These are phyloP conservation scores for Stephanodiscus minutulus DNA, from an alignment of 108 stramenopile genomes.

Conservation along the genomic window DNA sequence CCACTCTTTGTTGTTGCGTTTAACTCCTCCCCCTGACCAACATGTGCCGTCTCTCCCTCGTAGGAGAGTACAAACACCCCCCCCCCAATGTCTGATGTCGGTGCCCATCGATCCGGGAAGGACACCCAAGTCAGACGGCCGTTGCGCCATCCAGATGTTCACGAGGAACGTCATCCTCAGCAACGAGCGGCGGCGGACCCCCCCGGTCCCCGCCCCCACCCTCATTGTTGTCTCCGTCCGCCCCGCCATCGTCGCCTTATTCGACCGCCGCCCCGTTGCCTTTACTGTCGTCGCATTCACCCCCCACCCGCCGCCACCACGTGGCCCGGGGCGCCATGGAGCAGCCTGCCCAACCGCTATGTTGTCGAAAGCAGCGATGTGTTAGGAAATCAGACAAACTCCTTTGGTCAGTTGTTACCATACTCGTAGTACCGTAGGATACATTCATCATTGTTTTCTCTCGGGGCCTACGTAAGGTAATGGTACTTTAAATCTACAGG, in stretches of 20 bases:
- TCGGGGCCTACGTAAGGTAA: too few relatives aligned
- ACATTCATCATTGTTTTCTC: too few relatives aligned
- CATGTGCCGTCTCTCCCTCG: slow-evolving; percentile 22
- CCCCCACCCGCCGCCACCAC: background rate
- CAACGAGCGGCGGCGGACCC: background rate
- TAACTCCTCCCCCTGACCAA: slow-evolving; percentile 12
- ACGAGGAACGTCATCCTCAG: slow-evolving; percentile 88
- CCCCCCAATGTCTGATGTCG: background rate
- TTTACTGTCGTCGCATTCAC: too few relatives aligned
- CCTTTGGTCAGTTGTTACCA: too few relatives aligned
- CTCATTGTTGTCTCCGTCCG: slow-evolving; percentile 3
- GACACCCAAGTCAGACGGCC: slow-evolving; percentile 60
- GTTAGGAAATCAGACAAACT: too few relatives aligned
- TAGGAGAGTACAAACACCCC: slow-evolving; percentile 15
- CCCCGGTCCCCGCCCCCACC: background rate
- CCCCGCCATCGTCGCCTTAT: too few relatives aligned
- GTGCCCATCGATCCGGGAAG: slow-evolving; percentile 45
- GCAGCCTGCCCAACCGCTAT: too few relatives aligned
- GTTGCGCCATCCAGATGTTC: slow-evolving; percentile 78
- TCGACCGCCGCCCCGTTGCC: background rate
- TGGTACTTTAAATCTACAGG: too few relatives aligned
- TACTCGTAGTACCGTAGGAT: too few relatives aligned
- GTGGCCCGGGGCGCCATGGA: slow-evolving; percentile 87
- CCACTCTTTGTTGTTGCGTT: too few relatives aligned
- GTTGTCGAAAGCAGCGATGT: too few relatives aligned